A percentile compares a stretch with the other conserved stretches of the same genome.
phyloP scores from a whole-genome alignment of 2,329 filamentous ascomycete genomes.

The Fusarium nisikadoi region DNA sequence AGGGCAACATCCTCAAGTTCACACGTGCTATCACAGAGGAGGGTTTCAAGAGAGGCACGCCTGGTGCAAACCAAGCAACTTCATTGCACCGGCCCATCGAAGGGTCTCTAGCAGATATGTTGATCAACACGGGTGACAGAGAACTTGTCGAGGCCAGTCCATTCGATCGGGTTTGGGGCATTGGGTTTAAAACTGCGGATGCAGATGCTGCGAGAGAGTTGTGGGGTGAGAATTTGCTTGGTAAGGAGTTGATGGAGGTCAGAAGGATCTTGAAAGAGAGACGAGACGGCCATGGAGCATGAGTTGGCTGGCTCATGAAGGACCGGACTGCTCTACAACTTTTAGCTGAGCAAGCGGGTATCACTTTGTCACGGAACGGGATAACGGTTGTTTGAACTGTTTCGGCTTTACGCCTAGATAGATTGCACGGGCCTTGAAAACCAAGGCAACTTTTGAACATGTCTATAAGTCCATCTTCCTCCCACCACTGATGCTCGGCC shows the following conservation, averaged over 20 bases:
- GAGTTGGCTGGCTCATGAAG: not conserved
- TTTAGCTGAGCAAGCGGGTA: not conserved
- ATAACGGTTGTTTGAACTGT: not conserved
- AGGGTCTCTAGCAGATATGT: slow-evolving; percentile 55
- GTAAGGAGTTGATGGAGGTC: slow-evolving; percentile 69
- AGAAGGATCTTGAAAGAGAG: slow-evolving; percentile 62
- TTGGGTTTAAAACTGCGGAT: slow-evolving; percentile 66
- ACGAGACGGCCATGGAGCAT: slow-evolving; percentile 25
- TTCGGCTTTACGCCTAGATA: slow-evolving; percentile 14
- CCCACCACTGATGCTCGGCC: slow-evolving; percentile 17
- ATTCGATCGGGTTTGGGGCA: slow-evolving; percentile 72
- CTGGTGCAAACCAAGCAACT: slow-evolving; percentile 28
- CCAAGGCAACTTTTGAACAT: slow-evolving; percentile 32
- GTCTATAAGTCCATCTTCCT: slow-evolving; percentile 36
- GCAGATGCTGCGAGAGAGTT: slow-evolving; percentile 57
- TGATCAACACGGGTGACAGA: slow-evolving; percentile 68
- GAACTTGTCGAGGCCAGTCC: slow-evolving; percentile 72
- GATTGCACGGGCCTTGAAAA: slow-evolving; percentile 25
- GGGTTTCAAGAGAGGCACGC: slow-evolving; percentile 41
- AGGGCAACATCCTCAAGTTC: slow-evolving; percentile 70
- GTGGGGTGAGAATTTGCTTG: slow-evolving; percentile 75
- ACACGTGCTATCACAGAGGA: slow-evolving; percentile 52
- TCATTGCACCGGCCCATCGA: slow-evolving; percentile 45
- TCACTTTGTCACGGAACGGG: not conserved
- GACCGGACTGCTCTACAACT: not conserved